Evolutionary conservation across 805 yeast species (phyloP), one percentile per base, ranked within the genome.

Genomic region (Lachancea dasiensis): DNA sequence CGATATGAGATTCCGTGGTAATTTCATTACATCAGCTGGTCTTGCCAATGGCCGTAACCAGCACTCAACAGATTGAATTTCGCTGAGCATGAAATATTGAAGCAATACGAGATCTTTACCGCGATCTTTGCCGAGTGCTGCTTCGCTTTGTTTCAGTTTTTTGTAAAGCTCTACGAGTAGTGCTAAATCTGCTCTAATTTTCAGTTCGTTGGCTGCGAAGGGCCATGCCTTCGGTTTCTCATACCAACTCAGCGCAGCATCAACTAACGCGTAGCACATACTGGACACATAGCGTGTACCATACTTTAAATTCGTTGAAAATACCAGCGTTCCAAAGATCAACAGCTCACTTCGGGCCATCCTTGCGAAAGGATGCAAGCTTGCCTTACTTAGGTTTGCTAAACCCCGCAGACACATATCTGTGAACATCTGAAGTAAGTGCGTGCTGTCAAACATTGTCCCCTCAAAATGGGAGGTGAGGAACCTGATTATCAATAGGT

Each of bases 351-450:
- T 83, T 41, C 97, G 69, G 6, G 74, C 68, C 43, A 77, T 57
- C 44, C 97, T 70, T 0, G 96, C 77, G 55, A 78, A 77, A 7
- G 97, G 95, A 60, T 90, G 97, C 34, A 72, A 60, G 49, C 95
- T 83, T 3, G 92, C 96, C 27, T 53, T 48, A 3, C 58, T 50
- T 27, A 79, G 59, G 29, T 67, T 64, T 10, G 57, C 52, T 48
- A 89, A 65, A 0, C 89, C 85, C 28, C 71, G 58, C 21, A 73
- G 61, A 13, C 74, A 66, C 36, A 81, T 68, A 21, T 77, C 63
- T 0, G 89, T 80, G 52, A 86, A 85, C 41, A 82, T 58, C 47
- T 78, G 79, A 47, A 85, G 62, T 22, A 83, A 62, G 46, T 81
- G 86, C 38, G 72, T 76, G 60, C 89, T 79, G 49, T 80, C 83